Conservation (phyloP, 2,329 filamentous ascomycete genomes). For the Penicillium rolfsii region DNA sequence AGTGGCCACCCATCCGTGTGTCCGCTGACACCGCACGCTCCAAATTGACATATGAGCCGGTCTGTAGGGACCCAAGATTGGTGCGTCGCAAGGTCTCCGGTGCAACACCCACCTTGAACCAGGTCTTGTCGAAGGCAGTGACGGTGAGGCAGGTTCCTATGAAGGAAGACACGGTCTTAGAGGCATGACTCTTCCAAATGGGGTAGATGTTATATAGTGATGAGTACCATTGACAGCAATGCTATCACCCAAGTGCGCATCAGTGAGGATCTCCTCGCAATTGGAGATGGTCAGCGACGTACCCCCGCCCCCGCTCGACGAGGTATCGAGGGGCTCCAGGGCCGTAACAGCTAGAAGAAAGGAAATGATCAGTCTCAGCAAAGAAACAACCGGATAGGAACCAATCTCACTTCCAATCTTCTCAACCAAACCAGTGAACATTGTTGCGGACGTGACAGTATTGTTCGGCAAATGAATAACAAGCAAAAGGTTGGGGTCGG, state of each 20-base stretch:
- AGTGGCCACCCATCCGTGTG: conserved; percentile 97
- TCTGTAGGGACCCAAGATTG: conserved; percentile 76
- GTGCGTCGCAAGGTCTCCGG: conserved; percentile 95
- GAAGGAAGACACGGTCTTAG: background rate
- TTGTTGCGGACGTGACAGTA: conserved; percentile 46
- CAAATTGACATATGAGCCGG: conserved; percentile 77
- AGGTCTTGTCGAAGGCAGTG: conserved; percentile 64
- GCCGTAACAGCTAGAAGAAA: conserved; percentile 73
- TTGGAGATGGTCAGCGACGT: conserved; percentile 87
- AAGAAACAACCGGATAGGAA: background rate
- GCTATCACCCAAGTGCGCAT: conserved; percentile 86
- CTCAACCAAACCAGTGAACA: conserved; percentile 97
- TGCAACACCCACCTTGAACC: conserved; percentile 90
- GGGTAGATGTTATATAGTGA: background rate
- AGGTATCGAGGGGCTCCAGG: conserved; percentile 77
- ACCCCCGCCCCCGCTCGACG: conserved; percentile 71
- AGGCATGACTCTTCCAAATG: background rate
- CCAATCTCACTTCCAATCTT: conserved; percentile 78
- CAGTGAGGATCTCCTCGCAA: conserved; percentile 73
- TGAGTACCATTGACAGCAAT: conserved; percentile 82
- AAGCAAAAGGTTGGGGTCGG: conserved; percentile 17
- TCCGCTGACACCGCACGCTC: conserved; percentile 89
- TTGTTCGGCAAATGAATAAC: conserved; percentile 22
- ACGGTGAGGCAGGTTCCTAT: conserved; percentile 84
- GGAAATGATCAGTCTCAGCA: conserved; percentile 30